Conservation (phyloP, 2,329 filamentous ascomycete species). For the Bertia moriformis region DNA sequence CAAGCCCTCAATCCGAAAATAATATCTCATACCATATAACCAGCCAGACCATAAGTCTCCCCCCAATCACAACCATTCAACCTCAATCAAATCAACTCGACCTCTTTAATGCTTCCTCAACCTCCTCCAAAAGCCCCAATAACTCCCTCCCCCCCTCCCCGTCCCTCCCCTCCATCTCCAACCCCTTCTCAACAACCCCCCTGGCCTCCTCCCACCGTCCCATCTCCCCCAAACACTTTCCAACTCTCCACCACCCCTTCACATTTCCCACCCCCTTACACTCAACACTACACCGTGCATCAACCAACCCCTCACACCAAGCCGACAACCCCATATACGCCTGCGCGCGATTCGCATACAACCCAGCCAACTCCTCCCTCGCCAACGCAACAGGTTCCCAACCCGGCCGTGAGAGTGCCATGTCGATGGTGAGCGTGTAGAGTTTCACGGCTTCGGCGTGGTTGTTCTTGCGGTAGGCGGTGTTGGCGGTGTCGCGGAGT, state of each 20-base stretch:
- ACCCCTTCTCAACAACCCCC: conserved; percentile 60
- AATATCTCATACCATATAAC: neutral
- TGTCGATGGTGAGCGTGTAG: conserved; percentile 76
- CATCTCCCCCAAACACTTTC: conserved; percentile 82
- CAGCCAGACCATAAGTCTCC: neutral
- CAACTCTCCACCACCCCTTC: conserved; percentile 88
- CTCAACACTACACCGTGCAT: conserved; percentile 80
- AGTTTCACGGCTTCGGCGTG: conserved; percentile 64
- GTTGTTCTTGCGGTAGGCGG: conserved; percentile 63
- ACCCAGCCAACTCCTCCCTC: conserved; percentile 64
- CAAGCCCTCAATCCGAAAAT: too few species aligned
- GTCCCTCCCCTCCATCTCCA: conserved; percentile 71
- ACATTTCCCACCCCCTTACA: conserved; percentile 74
- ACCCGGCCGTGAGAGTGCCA: conserved; percentile 66
- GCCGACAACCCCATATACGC: conserved; percentile 68
- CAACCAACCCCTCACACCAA: conserved; percentile 76
- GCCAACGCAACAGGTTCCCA: conserved; percentile 83
- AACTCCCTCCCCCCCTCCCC: conserved; percentile 26
- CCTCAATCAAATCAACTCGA: neutral
- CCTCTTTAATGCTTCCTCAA: conserved; percentile 24
- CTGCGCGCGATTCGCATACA: conserved; percentile 81
- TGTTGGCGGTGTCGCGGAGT: conserved; percentile 77
- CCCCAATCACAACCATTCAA: neutral
- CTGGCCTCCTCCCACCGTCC: conserved; percentile 67
- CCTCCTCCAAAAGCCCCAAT: conserved; percentile 46